Conservation (phyloP, 1,284 basidiomycete genomes). For the Pulveroboletus sp. region DNA sequence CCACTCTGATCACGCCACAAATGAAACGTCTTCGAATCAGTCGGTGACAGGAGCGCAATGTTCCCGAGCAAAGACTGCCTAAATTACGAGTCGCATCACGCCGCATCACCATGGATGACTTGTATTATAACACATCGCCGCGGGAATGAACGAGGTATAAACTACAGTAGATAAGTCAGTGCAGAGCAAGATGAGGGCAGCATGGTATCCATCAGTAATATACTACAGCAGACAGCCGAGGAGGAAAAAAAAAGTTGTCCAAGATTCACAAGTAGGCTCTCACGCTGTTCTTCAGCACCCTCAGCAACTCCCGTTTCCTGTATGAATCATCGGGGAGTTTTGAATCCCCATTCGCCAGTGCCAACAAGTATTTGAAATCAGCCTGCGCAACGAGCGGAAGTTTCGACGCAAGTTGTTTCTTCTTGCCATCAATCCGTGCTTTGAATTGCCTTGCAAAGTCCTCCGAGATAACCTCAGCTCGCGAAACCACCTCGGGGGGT, state of each 20-base stretch:
- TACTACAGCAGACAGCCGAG: constrained; percentile 18
- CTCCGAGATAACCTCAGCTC: constrained; percentile 84
- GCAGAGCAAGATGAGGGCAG: not conserved
- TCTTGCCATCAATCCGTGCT: constrained; percentile 67
- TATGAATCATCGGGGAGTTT: constrained; percentile 54
- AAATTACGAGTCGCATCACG: constrained; percentile 4
- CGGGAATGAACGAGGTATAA: constrained; percentile 17
- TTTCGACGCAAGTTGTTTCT: constrained; percentile 52
- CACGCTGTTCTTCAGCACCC: constrained; percentile 48
- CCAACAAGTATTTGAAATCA: constrained; percentile 80
- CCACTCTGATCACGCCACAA: constrained; percentile 21
- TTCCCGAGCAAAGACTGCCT: constrained; percentile 7
- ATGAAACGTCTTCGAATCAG: constrained; percentile 17
- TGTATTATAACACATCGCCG: constrained; percentile 16
- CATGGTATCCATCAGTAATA: constrained; percentile 21
- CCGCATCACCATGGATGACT: not conserved
- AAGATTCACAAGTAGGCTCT: constrained; percentile 27
- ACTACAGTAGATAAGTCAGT: not conserved
- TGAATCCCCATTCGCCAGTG: constrained; percentile 53
- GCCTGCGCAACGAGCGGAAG: constrained; percentile 81
- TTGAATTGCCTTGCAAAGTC: constrained; percentile 89
- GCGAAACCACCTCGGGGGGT: constrained; percentile 75
- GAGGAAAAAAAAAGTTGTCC: not conserved
- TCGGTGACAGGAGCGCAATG: not conserved
- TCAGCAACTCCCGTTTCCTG: constrained; percentile 53